Percentiles rank a stretch among this genome's conserved stretches.
phyloP scores from a whole-genome alignment of 139 green algal genomes.

The Zygnema circumcarinatum region DNA sequence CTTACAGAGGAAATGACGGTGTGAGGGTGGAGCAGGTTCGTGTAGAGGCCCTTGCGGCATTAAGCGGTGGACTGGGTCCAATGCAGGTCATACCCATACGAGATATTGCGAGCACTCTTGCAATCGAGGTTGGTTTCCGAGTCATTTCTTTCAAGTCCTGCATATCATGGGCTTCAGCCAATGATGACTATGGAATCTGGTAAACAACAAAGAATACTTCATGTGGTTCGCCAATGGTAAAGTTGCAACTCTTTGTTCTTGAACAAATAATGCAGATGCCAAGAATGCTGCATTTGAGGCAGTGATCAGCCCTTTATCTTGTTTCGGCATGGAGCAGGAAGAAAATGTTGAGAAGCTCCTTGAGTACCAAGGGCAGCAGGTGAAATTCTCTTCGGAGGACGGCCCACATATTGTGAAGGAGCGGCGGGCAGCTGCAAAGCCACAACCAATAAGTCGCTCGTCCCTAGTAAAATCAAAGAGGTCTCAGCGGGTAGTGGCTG shows the following conservation, averaged over 20 bases:
- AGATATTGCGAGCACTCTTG: neutral
- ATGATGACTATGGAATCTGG: too few relatives aligned
- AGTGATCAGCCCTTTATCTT: too few relatives aligned
- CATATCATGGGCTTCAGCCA: too few relatives aligned
- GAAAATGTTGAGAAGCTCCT: slow-evolving; percentile 13
- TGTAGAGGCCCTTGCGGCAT: neutral
- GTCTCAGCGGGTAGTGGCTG: slow-evolving; percentile 5
- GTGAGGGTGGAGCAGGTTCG: neutral
- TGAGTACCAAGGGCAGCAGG: slow-evolving; percentile 9
- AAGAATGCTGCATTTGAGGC: too few relatives aligned
- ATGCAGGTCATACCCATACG: neutral
- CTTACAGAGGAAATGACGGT: too few relatives aligned
- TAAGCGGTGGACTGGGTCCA: neutral
- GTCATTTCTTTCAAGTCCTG: too few relatives aligned
- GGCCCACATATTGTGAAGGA: slow-evolving; percentile 33
- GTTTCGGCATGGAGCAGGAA: neutral
- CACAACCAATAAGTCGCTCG: neutral
- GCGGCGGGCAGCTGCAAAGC: neutral
- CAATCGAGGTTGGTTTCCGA: neutral
- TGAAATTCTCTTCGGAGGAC: neutral
- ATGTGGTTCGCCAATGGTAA: too few relatives aligned
- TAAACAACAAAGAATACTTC: too few relatives aligned
- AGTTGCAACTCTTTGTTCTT: too few relatives aligned
- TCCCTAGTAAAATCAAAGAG: slow-evolving; percentile 1
- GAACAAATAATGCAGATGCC: too few relatives aligned